phyloP scores from a whole-genome alignment of 495 filamentous ascomycete species.

The Hypoxylon subgilvum region DNA sequence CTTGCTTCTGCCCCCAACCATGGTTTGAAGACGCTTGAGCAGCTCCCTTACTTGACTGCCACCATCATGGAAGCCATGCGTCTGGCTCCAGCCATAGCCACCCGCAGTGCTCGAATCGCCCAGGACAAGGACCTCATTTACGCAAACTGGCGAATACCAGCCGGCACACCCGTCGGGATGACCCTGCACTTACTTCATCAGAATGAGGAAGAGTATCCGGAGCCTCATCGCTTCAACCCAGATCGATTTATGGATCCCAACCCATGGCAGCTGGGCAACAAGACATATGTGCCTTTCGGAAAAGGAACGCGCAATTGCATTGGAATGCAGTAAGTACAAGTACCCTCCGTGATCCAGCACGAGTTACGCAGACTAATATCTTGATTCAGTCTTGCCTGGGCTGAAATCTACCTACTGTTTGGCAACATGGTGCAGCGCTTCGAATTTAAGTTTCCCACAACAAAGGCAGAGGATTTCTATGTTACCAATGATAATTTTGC shows the following conservation, averaged over 20 bases:
- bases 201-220: constrained; percentile 38
- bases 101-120: constrained; percentile 46
- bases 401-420: constrained; percentile 21
- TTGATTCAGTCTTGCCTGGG: constrained; percentile 23
- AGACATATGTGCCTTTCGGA: constrained; percentile 27
- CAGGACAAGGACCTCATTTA: constrained; percentile 47
- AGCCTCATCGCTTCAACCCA: constrained; percentile 45
- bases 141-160: constrained; percentile 54
- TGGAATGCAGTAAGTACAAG: constrained; percentile 25
- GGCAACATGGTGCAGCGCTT: constrained; percentile 13
- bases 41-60: constrained; percentile 39
- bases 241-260: constrained; percentile 48
- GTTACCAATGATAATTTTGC: constrained; percentile 6
- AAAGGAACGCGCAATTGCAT: constrained; percentile 26
- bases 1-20: constrained; percentile 12
- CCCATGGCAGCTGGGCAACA: constrained; percentile 5
- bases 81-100: constrained; percentile 41
- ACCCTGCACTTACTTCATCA: constrained; percentile 39
- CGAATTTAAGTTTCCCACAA: constrained; percentile 17
- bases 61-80: constrained; percentile 46
- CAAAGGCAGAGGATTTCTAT: constrained; percentile 18
- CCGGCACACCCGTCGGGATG: constrained; percentile 47
- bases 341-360: neutral
- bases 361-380: constrained; percentile 18
- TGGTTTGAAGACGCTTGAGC: constrained; percentile 32